Conservation (phyloP, 768 basidiomycete genomes). For the Daedaleopsis sinensis region DNA sequence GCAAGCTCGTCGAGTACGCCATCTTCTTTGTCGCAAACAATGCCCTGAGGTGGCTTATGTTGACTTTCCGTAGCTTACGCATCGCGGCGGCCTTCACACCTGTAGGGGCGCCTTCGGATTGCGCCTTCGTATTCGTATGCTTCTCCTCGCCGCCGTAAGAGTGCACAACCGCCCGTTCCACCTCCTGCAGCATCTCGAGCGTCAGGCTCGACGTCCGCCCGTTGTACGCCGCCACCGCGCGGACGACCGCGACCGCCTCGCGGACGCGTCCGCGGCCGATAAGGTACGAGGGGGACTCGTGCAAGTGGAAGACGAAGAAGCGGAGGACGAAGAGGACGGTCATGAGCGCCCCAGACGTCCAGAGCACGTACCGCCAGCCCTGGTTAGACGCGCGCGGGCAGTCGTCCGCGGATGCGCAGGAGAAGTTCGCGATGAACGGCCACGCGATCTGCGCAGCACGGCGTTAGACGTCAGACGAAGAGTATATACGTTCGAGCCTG, state of each 20-base stretch:
- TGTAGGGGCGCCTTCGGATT: conserved; percentile 26
- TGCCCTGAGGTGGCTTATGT: conserved; percentile 45
- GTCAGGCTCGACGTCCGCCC: conserved; percentile 50
- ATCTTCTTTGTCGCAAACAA: conserved; percentile 54
- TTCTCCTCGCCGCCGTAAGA: too few species aligned
- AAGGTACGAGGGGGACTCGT: conserved; percentile 74
- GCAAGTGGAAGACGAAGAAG: conserved; percentile 66
- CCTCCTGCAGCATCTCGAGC: conserved; percentile 49
- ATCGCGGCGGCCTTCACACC: conserved; percentile 38
- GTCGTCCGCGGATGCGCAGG: conserved; percentile 47
- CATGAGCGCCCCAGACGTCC: conserved; percentile 70
- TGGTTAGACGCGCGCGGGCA: conserved; percentile 56
- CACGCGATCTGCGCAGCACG: conserved; percentile 46
- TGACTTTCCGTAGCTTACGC: conserved; percentile 43
- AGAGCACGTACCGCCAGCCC: conserved; percentile 79
- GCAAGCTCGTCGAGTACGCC: conserved; percentile 51
- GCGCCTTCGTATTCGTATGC: too few species aligned
- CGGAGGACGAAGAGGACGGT: conserved; percentile 62
- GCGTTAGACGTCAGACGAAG: too few species aligned
- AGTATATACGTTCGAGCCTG: too few species aligned
- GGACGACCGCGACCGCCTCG: conserved; percentile 67
- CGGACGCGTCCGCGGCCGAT: conserved; percentile 69
- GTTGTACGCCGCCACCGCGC: conserved; percentile 64
- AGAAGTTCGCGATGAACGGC: conserved; percentile 74
- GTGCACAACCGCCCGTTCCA: not conserved